Conservation (phyloP, 1,139 yeast species). For the Blastobotrys ciferrii region DNA sequence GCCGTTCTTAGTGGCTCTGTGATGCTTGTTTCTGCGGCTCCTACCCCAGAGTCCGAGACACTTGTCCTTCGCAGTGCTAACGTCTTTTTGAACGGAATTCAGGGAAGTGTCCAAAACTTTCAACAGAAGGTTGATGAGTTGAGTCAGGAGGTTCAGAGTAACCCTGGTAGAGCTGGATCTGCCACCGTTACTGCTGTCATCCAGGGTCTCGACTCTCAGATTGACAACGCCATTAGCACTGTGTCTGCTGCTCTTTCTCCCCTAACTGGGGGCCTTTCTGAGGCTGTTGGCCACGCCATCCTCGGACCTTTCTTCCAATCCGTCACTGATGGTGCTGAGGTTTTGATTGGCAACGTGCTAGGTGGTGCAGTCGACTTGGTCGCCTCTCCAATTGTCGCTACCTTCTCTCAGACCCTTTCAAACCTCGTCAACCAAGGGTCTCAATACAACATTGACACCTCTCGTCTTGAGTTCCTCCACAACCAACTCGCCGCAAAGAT, state of each 20-base stretch:
- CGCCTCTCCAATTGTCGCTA: slow-evolving; percentile 19
- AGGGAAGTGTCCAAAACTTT: neutral
- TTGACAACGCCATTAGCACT: slow-evolving; percentile 31
- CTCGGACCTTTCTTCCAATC: slow-evolving; percentile 36
- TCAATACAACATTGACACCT: slow-evolving; percentile 9
- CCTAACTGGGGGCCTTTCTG: slow-evolving; percentile 28
- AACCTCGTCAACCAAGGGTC: slow-evolving; percentile 4
- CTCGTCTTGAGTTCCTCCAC: neutral
- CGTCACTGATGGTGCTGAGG: slow-evolving; percentile 35
- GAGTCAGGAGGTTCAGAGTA: slow-evolving; percentile 22
- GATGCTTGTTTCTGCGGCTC: neutral
- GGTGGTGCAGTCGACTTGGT: slow-evolving; percentile 28
- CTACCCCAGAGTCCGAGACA: neutral
- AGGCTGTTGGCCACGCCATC: slow-evolving; percentile 27
- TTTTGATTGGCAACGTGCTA: slow-evolving; percentile 30
- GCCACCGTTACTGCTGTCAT: slow-evolving; percentile 29
- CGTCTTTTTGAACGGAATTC: neutral
- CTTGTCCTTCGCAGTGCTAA: neutral
- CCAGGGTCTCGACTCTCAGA: slow-evolving; percentile 35
- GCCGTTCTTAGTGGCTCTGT: neutral
- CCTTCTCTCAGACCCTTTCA: neutral
- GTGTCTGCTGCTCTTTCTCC: slow-evolving; percentile 25
- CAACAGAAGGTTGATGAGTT: slow-evolving; percentile 29
- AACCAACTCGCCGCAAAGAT: neutral
- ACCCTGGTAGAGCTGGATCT: slow-evolving; percentile 28